Conservation (phyloP, 139 green algal genomes). For the Tetradesmus lagerheimii region DNA sequence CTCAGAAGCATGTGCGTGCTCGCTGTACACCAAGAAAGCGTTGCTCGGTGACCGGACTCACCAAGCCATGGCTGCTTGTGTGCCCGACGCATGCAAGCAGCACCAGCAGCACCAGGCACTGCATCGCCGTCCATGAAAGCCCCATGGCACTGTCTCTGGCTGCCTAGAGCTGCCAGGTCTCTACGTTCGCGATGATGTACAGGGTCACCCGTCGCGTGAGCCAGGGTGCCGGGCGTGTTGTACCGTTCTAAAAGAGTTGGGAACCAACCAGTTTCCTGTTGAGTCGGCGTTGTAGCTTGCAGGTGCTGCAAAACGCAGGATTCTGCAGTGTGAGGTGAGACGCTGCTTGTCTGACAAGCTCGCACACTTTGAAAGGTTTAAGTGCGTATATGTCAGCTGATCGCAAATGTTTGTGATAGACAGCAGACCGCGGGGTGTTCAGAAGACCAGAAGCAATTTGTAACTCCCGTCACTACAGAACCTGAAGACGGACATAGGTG, state of each 20-base stretch:
- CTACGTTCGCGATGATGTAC: background rate
- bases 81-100: background rate
- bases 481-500: background rate
- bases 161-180: background rate
- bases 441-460: background rate
- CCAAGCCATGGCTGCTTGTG: conserved; percentile 2
- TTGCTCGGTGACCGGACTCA: background rate
- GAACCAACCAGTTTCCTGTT: background rate
- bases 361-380: background rate
- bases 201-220: background rate
- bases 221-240: background rate
- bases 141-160: background rate
- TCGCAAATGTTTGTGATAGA: background rate
- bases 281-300: background rate
- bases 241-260: background rate
- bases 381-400: background rate
- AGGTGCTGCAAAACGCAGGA: background rate
- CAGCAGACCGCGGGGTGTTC: background rate
- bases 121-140: background rate
- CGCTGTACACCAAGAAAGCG: background rate
- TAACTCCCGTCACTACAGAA: background rate
- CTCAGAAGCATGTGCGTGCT: background rate
- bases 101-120: background rate
- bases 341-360: background rate
- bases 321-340: background rate